Conservation (phyloP, 495 filamentous ascomycete species). For the Hypoxylon intermedium region DNA sequence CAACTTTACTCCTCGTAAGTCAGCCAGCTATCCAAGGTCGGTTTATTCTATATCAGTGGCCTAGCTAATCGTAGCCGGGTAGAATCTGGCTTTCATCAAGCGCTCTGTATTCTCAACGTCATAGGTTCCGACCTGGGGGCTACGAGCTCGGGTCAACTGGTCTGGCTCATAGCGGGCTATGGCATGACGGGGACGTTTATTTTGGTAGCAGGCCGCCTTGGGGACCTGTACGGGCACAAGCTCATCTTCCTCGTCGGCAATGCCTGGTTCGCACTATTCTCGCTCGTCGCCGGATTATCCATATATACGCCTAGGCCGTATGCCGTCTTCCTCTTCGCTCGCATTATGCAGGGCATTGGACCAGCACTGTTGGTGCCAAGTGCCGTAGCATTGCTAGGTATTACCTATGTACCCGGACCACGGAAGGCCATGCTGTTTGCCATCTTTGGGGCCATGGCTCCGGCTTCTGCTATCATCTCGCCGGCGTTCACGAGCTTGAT, state of each 20-base stretch:
- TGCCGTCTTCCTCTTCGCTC: constrained; percentile 64
- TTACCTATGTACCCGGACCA: constrained; percentile 60
- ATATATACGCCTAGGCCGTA: constrained; percentile 44
- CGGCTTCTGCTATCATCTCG: constrained; percentile 62
- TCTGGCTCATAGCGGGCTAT: constrained; percentile 63
- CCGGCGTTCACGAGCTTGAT: constrained; percentile 61
- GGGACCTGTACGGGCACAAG: constrained; percentile 72
- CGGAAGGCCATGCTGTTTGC: constrained; percentile 71
- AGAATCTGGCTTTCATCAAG: constrained; percentile 45
- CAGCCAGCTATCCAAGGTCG: neutral
- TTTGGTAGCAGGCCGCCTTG: constrained; percentile 68
- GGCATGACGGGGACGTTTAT: constrained; percentile 76
- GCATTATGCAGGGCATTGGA: constrained; percentile 68
- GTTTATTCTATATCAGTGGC: neutral
- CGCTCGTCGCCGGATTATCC: constrained; percentile 64
- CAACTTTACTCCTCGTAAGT: constrained; percentile 45
- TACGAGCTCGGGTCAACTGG: constrained; percentile 50
- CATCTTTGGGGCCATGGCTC: constrained; percentile 70
- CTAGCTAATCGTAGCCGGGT: constrained; percentile 1
- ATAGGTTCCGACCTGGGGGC: constrained; percentile 56
- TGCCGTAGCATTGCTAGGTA: constrained; percentile 66
- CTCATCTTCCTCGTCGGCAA: constrained; percentile 69
- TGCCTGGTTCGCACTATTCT: constrained; percentile 69
- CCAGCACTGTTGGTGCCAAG: constrained; percentile 70
- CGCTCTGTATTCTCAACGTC: constrained; percentile 43